phyloP scores from a whole-genome alignment of 352 stramenopile species.

The Halophytophthora batemanensis region DNA sequence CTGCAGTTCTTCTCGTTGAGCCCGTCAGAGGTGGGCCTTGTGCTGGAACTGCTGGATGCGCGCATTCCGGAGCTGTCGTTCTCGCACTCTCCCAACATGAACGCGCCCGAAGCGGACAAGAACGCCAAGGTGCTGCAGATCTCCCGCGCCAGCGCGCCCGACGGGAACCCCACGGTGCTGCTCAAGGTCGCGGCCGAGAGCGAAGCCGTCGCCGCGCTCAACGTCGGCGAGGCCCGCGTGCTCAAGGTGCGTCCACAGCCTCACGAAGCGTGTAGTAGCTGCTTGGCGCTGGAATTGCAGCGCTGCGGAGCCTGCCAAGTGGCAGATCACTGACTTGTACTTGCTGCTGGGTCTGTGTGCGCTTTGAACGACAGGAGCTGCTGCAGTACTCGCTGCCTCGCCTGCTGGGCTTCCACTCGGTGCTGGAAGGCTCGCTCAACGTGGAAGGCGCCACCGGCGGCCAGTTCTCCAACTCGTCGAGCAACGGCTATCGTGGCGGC shows the following conservation, averaged over 20 bases:
- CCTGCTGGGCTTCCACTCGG: conserved; percentile 73
- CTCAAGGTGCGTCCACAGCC: conserved; percentile 23
- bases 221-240: conserved; percentile 64
- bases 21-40: conserved; percentile 68
- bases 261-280: too few relatives aligned
- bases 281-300: background rate
- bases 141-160: conserved; percentile 27
- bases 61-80: conserved; percentile 62
- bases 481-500: conserved; percentile 27
- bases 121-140: conserved; percentile 55
- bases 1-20: conserved; percentile 81
- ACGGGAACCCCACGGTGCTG: conserved; percentile 51
- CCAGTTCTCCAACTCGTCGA: conserved; percentile 25
- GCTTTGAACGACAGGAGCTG: conserved; percentile 40
- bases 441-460: conserved; percentile 35
- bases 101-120: conserved; percentile 50
- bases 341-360: background rate
- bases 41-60: conserved; percentile 75
- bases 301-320: background rate
- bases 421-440: conserved; percentile 66
- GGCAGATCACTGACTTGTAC: background rate
- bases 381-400: conserved; percentile 75
- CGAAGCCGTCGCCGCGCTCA: conserved; percentile 55
- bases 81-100: conserved; percentile 79
- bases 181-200: conserved; percentile 56